These are phyloP conservation scores for Thermomyces lanuginosus DNA, from an alignment of 2,329 filamentous ascomycete species.

Conservation along the genomic window DNA sequence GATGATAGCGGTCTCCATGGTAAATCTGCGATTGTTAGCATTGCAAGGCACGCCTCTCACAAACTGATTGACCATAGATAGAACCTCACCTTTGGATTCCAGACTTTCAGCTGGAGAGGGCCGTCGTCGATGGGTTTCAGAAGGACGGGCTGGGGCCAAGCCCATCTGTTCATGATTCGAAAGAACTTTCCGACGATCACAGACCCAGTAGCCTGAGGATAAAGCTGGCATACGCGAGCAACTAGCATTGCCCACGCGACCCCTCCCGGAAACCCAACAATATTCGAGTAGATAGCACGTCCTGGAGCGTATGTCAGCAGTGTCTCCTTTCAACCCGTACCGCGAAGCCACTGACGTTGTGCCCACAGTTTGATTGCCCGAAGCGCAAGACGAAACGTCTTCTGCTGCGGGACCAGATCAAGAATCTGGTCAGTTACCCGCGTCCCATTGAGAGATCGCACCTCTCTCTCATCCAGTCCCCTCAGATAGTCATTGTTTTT, in stretches of 20 bases:
- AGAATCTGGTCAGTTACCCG: slow-evolving; percentile 89
- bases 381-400: slow-evolving; percentile 75
- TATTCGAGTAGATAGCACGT: slow-evolving; percentile 85
- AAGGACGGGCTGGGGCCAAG: slow-evolving; percentile 84
- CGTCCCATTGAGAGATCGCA: slow-evolving; percentile 83
- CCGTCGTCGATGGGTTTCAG: slow-evolving; percentile 77
- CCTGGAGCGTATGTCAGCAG: slow-evolving; percentile 20
- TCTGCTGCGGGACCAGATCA: slow-evolving; percentile 70
- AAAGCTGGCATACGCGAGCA: slow-evolving; percentile 86
- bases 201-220: slow-evolving; percentile 77
- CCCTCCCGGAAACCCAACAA: slow-evolving; percentile 90
- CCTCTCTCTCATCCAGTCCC: slow-evolving; percentile 70
- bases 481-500: slow-evolving; percentile 72
- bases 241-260: slow-evolving; percentile 98
- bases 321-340: slow-evolving; percentile 1
- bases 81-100: slow-evolving; percentile 69
- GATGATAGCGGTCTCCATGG: slow-evolving; percentile 61
- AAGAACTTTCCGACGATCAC: slow-evolving; percentile 92
- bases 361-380: slow-evolving; percentile 95
- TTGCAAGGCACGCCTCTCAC: neutral
- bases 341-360: slow-evolving; percentile 37
- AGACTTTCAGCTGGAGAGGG: slow-evolving; percentile 66
- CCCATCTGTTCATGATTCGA: slow-evolving; percentile 75
- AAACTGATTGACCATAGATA: neutral
- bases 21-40: slow-evolving; percentile 43